Percentiles rank a stretch among this genome's conserved stretches.
These are phyloP conservation scores for Cyclocybe aegerita DNA, from an alignment of 768 basidiomycete species.

Conservation along the genomic window DNA sequence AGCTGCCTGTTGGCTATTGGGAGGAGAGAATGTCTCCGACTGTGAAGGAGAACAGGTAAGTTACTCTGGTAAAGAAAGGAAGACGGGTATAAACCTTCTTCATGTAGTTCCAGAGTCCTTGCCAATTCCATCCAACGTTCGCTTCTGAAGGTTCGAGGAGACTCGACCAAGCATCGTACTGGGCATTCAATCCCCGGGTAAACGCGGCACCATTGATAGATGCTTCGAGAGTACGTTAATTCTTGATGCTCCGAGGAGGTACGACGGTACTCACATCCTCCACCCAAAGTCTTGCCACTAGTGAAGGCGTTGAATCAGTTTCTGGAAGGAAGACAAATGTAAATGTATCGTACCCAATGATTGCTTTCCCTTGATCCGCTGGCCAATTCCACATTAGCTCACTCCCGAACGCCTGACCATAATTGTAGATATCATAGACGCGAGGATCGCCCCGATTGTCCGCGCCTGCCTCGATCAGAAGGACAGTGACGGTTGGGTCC, in stretches of 20 bases:
- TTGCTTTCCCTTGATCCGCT: constrained; percentile 38
- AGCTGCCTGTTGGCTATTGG: constrained; percentile 41
- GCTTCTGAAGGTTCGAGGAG: constrained; percentile 40
- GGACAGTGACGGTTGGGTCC: constrained; percentile 38
- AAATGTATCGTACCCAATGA: constrained; percentile 34
- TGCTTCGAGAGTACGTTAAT: constrained; percentile 16
- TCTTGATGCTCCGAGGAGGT: too few species aligned
- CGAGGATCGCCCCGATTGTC: constrained; percentile 43
- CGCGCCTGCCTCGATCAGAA: constrained; percentile 52
- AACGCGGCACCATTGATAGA: constrained; percentile 51
- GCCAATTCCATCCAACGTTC: constrained; percentile 47
- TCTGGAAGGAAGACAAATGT: background rate
- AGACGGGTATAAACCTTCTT: constrained; percentile 37
- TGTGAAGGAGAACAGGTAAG: constrained; percentile 11
- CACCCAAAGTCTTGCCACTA: constrained; percentile 43
- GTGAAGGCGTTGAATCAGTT: background rate
- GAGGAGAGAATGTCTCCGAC: constrained; percentile 49
- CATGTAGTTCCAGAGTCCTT: constrained; percentile 43
- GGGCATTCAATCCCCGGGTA: constrained; percentile 41
- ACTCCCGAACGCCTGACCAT: constrained; percentile 38
- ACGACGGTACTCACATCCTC: background rate
- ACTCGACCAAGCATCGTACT: constrained; percentile 43
- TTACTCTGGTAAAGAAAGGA: background rate
- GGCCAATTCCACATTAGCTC: constrained; percentile 47
- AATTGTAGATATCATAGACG: constrained; percentile 47